These are phyloP conservation scores for Quercus agrifolia DNA, from an alignment of 306 rosid genomes.

Conservation along the genomic window DNA sequence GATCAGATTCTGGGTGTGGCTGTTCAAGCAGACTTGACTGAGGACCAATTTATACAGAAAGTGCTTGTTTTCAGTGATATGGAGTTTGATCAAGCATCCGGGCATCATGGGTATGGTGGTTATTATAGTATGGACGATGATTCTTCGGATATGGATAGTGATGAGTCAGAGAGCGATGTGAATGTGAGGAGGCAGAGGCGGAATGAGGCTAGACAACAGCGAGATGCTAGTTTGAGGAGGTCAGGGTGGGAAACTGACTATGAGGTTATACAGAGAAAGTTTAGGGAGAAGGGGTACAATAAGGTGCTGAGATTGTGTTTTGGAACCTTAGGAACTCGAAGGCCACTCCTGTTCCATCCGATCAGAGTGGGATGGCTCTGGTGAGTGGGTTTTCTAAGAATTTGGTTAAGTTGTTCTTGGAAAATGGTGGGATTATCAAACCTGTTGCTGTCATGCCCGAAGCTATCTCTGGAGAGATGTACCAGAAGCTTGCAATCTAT, in stretches of 20 bases:
- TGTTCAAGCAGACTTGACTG: constrained; percentile 43
- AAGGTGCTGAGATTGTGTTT: constrained; percentile 56
- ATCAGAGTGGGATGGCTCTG: constrained; percentile 59
- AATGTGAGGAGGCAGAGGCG: no score
- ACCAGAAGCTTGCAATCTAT: no score
- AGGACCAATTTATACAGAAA: constrained; percentile 46
- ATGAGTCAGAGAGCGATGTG: no score
- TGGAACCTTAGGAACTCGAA: constrained; percentile 62
- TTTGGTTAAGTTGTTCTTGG: constrained; percentile 20
- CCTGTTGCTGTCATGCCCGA: no score
- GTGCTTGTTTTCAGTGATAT: constrained; percentile 41
- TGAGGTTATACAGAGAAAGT: constrained; percentile 49
- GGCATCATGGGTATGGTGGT: neutral
- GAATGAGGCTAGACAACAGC: no score
- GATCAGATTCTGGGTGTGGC: constrained; percentile 51
- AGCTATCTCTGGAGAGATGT: no score
- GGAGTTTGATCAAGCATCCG: constrained; percentile 62
- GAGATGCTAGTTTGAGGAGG: no score
- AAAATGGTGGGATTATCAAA: no score
- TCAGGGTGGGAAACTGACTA: constrained; percentile 58
- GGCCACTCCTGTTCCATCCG: constrained; percentile 47
- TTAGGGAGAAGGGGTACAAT: constrained; percentile 44
- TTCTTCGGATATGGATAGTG: no score
- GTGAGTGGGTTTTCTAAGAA: constrained; percentile 79
- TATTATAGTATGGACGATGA: no score